Base-by-base conservation (phyloP, 176 grass and related monocot species). In the Neostapfia colusana region DNA sequence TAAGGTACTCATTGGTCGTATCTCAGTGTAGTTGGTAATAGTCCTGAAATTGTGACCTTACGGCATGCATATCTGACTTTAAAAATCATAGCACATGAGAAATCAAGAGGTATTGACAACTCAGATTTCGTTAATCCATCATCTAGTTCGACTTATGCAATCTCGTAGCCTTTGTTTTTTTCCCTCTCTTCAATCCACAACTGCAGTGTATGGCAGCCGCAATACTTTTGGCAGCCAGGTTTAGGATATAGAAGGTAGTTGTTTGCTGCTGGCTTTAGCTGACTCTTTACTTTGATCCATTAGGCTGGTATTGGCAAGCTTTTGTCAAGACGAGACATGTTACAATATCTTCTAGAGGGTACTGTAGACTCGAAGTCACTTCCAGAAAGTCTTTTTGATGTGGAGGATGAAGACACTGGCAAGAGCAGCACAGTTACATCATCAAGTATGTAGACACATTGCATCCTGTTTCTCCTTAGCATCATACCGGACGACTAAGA, bases 331-430 rank as follows among this genome's bases (percentile, higher is more conserved):
- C 84, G 76, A 26, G 87, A 90, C 74, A 57, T 75, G 18, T 73
- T 98, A 42, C 90, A 88, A 64, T 86, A 82, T 85, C 49, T 94
- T 74, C 77, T 94, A n/a, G 95, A 94, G 77, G 91, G 87, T 35
- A 77, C 72, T 78, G 48, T 92, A 11, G 87, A 88, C 73, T 74
- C 79, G 11, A 74, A 43, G 69, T 74, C 65, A 21, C 75, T 88
- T 84, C 48, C 85, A 66, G 86, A 84, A 40, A 57, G 13, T 70
- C 58, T 91, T 24, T 70, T 78, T 82, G 91, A 92, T 42, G 65
- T 43, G 37, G 90, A 79, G 20, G 83, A 84, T 84, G 85, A 60
- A 84, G 89, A 79, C 27, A 10, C 14, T 43, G 54, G 49, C 66
- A 69, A 68, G 25, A 55, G 56, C 27, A 69, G 43, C 63, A 67